Evolutionary conservation across 257 asterid species (phyloP).

Genomic region (Thymus quinquecostatus): DNA sequence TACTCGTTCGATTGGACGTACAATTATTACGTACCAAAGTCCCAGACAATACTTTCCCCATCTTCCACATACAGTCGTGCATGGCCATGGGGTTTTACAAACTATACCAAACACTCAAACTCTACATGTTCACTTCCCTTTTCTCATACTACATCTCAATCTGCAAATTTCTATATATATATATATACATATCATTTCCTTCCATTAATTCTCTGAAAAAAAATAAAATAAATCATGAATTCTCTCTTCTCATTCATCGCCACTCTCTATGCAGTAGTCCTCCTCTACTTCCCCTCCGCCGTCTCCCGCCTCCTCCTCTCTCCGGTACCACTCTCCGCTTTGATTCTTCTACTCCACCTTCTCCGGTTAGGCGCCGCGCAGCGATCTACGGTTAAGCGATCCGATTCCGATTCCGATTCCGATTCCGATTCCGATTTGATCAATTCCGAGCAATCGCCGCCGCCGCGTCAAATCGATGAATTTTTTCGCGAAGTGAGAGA

Average conservation of each 20-base stretch:
- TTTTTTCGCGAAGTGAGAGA: constrained; percentile 12
- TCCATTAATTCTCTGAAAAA: not conserved
- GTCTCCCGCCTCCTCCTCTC: constrained; percentile 45
- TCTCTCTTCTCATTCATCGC: constrained; percentile 59
- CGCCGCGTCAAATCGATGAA: constrained; percentile 21
- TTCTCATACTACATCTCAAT: constrained; percentile 32
- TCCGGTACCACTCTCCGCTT: constrained; percentile 58
- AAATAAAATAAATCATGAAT: constrained; percentile 23
- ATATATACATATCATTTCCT: not conserved
- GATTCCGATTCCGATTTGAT: constrained; percentile 7
- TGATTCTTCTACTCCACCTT: constrained; percentile 61
- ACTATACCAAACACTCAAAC: not conserved
- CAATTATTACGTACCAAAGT: not conserved
- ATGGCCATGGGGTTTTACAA: constrained; percentile 41
- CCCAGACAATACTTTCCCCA: not conserved
- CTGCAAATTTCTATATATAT: constrained; percentile 15
- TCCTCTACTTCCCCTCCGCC: constrained; percentile 61
- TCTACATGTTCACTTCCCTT: constrained; percentile 30
- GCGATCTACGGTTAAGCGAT: constrained; percentile 15
- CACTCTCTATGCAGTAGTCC: constrained; percentile 56
- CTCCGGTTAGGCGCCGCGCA: constrained; percentile 68
- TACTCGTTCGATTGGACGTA: too few relatives aligned
- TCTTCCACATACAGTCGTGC: constrained; percentile 26
- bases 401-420: constrained; percentile 20
- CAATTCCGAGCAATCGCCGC: not conserved